Evolutionary conservation across 805 yeast genomes (phyloP).

Genomic region (Blastobotrys attinorum): DNA sequence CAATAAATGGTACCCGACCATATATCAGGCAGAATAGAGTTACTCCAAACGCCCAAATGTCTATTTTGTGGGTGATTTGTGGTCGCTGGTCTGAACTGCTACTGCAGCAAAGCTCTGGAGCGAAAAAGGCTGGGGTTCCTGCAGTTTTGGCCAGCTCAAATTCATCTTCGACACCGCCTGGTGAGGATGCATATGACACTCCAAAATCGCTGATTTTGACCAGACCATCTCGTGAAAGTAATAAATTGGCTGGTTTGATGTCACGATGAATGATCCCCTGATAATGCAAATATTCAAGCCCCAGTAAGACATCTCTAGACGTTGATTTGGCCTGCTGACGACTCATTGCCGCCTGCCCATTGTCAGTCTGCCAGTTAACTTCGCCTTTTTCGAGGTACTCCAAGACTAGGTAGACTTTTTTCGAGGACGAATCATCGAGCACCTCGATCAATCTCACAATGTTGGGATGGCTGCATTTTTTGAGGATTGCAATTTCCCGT

Average conservation of each 20-base stretch:
- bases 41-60: conserved; percentile 97
- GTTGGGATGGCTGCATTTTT: conserved; percentile 80
- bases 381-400: conserved; percentile 91
- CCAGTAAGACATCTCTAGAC: conserved; percentile 76
- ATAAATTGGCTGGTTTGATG: conserved; percentile 87
- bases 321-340: conserved; percentile 61
- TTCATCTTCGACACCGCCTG: conserved; percentile 52
- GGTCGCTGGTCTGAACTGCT: conserved; percentile 19
- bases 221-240: conserved; percentile 57
- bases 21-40: conserved; percentile 81
- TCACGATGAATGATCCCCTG: conserved; percentile 93
- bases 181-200: conserved; percentile 64
- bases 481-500: conserved; percentile 88
- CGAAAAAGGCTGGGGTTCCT: conserved; percentile 95
- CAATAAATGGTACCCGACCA: conserved; percentile 85
- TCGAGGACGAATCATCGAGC: conserved; percentile 72
- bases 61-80: conserved; percentile 70
- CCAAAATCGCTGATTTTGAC: conserved; percentile 98
- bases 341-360: conserved; percentile 59
- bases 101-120: conserved; percentile 55
- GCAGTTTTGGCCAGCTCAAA: conserved; percentile 90
- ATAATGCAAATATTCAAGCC: conserved; percentile 81
- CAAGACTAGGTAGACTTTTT: conserved; percentile 81
- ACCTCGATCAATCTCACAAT: conserved; percentile 85
- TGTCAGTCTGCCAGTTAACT: conserved; percentile 61